Evolutionary conservation across 192 early-diverging fungal genomes (phyloP), one percentile per base, ranked within the genome.

Genomic region (Podila epicladia): DNA sequence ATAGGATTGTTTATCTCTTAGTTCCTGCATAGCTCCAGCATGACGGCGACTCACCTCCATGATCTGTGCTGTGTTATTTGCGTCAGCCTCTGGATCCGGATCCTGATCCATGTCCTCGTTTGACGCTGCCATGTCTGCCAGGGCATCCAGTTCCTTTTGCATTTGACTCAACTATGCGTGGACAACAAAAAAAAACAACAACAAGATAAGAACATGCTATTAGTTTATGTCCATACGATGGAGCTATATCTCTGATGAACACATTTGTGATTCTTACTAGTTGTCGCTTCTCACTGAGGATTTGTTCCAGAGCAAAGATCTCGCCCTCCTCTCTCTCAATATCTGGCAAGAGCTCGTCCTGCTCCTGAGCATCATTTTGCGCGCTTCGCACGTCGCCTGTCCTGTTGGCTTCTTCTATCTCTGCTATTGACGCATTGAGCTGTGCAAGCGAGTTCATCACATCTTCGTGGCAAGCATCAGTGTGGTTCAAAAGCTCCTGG

Each of bases 241-340:
- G 41, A 45, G 4, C 15, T 15, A 15, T 45, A 17, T 13, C 2
- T 15, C 13, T 45, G 41, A 45, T 45, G 3, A 45, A 17, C 13
- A 0, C 13, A 11, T 64, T 1, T 24, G 22, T 35, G 1, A 13
- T 19, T 33, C 59, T 58, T 79, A 79, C 76, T 70, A 72, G 22
- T 1, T 67, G 37, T 19, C 71, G 77, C 48, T 73, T 80, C 33
- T 80, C 77, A 13, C 70, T 73, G 20, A 80, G 28, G 5, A 80
- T 7, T 33, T 73, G 66, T 28, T 80, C 77, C 41, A 80, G 58
- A 13, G 77, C 77, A 69, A 80, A 80, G 41, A 80, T 80, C 67
- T 80, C 77, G 28, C 77, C 77, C 73, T 80, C 77, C 29, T 80
- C 77, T 0, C 77, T 66, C 32, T 58, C 45, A 58, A 80, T 71